Evolutionary conservation across 2,329 filamentous ascomycete species (phyloP).

Genomic region (Claviceps humidiphila): DNA sequence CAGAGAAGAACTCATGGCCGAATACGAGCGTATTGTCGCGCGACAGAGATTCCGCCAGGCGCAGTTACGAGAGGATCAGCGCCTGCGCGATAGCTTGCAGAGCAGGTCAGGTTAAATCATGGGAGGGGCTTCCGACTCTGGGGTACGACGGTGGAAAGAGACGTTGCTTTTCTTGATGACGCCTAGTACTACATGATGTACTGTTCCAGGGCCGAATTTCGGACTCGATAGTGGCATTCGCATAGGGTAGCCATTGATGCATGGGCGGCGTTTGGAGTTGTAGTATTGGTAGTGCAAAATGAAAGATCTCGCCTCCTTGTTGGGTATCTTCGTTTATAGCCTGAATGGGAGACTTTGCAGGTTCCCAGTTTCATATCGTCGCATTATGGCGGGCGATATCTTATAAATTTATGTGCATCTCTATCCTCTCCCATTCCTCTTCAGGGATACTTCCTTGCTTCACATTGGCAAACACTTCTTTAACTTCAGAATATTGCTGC

Average conservation of each 20-base stretch:
- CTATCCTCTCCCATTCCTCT: constrained; percentile 40
- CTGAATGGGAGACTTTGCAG: too few relatives aligned
- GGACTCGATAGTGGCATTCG: background rate
- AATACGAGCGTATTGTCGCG: constrained; percentile 59
- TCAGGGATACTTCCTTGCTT: constrained; percentile 36
- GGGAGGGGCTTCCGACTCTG: constrained; percentile 11
- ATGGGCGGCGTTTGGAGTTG: constrained; percentile 6
- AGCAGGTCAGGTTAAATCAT: constrained; percentile 12
- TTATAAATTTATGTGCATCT: constrained; percentile 37
- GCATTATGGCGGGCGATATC: background rate
- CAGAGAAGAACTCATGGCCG: constrained; percentile 67
- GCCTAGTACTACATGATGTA: too few relatives aligned
- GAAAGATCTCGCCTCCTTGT: background rate
- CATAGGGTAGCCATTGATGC: background rate
- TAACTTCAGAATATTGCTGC: constrained; percentile 58
- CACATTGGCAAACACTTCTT: constrained; percentile 66
- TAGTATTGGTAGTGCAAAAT: background rate
- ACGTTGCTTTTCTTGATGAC: too few relatives aligned
- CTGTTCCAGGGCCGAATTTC: background rate
- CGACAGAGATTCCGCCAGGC: constrained; percentile 62
- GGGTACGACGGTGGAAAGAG: too few relatives aligned
- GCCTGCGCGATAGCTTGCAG: constrained; percentile 11
- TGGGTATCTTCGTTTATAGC: background rate
- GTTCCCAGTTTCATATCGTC: background rate
- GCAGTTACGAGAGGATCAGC: constrained; percentile 24